Conservation (phyloP, 225 moss, liverwort and hornwort genomes). For the Lunularia cruciata region DNA sequence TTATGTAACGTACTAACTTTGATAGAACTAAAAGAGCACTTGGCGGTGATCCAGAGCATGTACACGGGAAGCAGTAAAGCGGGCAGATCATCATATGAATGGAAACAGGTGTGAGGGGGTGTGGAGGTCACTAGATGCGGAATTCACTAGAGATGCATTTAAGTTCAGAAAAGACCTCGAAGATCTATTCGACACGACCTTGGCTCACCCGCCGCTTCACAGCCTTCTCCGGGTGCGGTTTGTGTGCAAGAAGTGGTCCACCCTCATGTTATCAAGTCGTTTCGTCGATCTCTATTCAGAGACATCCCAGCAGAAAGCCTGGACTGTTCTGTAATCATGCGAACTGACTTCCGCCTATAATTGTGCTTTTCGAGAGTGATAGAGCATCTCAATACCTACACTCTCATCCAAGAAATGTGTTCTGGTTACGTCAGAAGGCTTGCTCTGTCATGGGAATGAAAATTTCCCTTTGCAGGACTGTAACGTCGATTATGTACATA, state of each 20-base stretch:
- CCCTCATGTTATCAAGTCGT: conserved; percentile 47
- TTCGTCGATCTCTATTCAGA: conserved; percentile 49
- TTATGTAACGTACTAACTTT: too few relatives aligned
- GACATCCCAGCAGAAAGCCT: conserved; percentile 64
- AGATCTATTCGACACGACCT: conserved; percentile 66
- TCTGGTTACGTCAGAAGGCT: conserved; percentile 61
- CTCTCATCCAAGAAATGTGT: conserved; percentile 68
- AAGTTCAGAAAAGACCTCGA: too few relatives aligned
- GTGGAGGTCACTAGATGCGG: too few relatives aligned
- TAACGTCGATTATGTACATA: conserved; percentile 73
- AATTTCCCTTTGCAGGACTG: conserved; percentile 75
- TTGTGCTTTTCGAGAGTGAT: conserved; percentile 61
- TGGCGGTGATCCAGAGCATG: too few relatives aligned
- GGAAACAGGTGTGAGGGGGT: too few relatives aligned
- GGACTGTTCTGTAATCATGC: conserved; percentile 73
- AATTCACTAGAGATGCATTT: too few relatives aligned
- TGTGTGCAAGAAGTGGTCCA: conserved; percentile 67
- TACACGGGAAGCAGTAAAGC: too few relatives aligned
- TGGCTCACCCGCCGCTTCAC: conserved; percentile 65
- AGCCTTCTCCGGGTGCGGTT: conserved; percentile 63
- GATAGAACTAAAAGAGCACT: too few relatives aligned
- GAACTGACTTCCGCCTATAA: conserved; percentile 60
- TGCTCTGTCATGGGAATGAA: conserved; percentile 75
- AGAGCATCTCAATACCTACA: conserved; percentile 65
- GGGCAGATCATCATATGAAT: too few relatives aligned